Conservation (phyloP, 2,329 filamentous ascomycete genomes). For the Pseudocercospora eumusae region DNA sequence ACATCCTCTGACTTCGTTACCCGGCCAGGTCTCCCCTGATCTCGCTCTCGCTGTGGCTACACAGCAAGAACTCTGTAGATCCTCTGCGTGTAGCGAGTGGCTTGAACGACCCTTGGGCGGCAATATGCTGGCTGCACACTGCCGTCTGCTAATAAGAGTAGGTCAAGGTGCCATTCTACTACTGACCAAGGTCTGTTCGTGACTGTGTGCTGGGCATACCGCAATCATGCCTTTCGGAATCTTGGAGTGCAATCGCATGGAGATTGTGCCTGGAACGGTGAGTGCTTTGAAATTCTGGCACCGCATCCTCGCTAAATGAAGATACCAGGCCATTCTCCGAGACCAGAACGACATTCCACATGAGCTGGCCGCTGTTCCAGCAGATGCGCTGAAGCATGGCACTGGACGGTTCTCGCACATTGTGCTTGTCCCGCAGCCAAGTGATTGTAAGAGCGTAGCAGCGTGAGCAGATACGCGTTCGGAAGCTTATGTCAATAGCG, state of each 20-base stretch:
- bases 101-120: constrained; percentile 13
- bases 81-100: constrained; percentile 1
- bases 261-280: constrained; percentile 53
- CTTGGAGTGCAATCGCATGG: constrained; percentile 49
- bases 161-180: neutral
- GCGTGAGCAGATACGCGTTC: neutral
- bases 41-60: neutral
- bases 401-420: constrained; percentile 36
- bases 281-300: constrained; percentile 29
- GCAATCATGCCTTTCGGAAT: constrained; percentile 51
- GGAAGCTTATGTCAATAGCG: constrained; percentile 17
- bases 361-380: constrained; percentile 49
- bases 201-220: neutral
- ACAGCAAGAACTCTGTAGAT: constrained; percentile 13
- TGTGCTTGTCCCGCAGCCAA: constrained; percentile 48
- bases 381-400: constrained; percentile 41
- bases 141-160: neutral
- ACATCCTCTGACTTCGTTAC: neutral
- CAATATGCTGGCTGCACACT: constrained; percentile 11
- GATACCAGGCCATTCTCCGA: constrained; percentile 46
- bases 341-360: constrained; percentile 52
- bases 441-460: constrained; percentile 38
- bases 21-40: neutral
- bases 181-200: neutral
- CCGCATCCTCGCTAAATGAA: constrained; percentile 3